phyloP scores from a whole-genome alignment of 768 basidiomycete species.

The Baorangia bicolor region DNA sequence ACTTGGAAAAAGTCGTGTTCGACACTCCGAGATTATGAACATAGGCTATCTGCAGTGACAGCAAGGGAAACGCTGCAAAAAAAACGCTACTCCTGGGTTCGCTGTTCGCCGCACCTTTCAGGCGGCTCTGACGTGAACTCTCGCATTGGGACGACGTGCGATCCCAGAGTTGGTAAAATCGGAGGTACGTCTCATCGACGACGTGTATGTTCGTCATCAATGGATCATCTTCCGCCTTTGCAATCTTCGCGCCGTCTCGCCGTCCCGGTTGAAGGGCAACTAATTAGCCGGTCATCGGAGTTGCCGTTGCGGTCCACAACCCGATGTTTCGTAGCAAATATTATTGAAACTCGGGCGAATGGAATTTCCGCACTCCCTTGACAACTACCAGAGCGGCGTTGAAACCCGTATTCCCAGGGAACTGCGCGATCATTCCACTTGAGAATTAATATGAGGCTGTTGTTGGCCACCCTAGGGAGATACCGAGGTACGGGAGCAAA shows the following conservation, averaged over 20 bases:
- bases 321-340: background rate
- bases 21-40: background rate
- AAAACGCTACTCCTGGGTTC: background rate
- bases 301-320: background rate
- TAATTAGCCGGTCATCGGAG: background rate
- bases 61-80: background rate
- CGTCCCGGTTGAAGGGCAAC: background rate
- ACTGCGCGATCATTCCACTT: background rate
- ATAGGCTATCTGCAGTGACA: background rate
- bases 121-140: background rate
- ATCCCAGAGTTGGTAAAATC: background rate
- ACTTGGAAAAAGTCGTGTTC: background rate
- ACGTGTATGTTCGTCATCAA: background rate
- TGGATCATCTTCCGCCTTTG: background rate
- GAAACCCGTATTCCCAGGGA: conserved; percentile 6
- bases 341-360: background rate
- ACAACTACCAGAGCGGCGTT: background rate
- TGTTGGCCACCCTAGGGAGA: background rate
- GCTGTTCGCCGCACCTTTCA: background rate
- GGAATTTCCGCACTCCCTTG: conserved; percentile 1
- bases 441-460: background rate
- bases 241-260: background rate
- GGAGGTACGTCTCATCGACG: background rate
- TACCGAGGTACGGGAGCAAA: conserved; percentile 1
- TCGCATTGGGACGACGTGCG: background rate